phyloP scores from a whole-genome alignment of 2,329 filamentous ascomycete species.

The Trichoderma guizhouense region DNA sequence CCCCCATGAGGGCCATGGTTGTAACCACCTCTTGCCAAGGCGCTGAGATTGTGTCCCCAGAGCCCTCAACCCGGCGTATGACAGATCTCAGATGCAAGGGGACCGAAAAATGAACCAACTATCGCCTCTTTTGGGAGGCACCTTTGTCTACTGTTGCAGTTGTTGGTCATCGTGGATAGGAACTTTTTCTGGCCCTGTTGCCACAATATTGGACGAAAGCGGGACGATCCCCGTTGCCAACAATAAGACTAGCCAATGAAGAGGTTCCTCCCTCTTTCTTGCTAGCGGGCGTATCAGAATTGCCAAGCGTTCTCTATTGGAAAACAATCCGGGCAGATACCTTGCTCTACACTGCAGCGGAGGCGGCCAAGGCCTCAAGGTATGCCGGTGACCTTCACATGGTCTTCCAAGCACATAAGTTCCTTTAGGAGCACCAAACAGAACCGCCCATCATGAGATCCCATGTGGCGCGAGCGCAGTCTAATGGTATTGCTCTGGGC shows the following conservation, averaged over 20 bases:
- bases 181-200: conserved; percentile 2
- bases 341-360: neutral
- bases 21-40: neutral
- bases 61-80: neutral
- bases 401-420: neutral
- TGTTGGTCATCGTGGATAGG: neutral
- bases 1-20: neutral
- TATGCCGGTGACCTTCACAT: neutral
- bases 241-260: neutral
- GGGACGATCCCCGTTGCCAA: neutral
- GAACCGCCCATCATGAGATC: neutral
- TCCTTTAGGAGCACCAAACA: neutral
- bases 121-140: conserved; percentile 3
- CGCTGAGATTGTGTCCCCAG: neutral
- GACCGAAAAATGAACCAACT: neutral
- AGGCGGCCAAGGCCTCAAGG: neutral
- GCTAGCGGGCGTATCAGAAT: neutral
- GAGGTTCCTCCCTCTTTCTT: neutral
- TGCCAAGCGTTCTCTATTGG: neutral
- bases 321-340: neutral
- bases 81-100: neutral
- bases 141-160: neutral
- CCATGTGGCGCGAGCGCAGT: neutral
- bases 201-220: neutral
- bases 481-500: neutral